phyloP scores from a whole-genome alignment of 768 basidiomycete species.

The Chalciporus chontae region DNA sequence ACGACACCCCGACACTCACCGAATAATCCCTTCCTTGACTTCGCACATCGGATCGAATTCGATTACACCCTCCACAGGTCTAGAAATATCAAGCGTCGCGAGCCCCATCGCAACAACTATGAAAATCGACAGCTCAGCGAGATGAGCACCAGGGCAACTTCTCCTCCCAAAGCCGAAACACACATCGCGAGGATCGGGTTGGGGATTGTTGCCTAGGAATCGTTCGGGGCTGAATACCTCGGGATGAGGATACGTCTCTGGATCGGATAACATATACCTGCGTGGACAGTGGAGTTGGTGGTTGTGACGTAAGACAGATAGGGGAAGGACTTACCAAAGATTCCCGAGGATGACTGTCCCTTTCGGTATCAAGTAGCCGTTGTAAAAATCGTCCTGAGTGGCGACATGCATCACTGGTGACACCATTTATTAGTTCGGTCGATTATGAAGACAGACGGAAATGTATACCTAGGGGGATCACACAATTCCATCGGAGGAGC shows the following conservation, averaged over 20 bases:
- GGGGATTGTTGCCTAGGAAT: conserved; percentile 4
- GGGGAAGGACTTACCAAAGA: conserved; percentile 7
- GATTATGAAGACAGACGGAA: too few relatives aligned
- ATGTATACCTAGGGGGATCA: conserved; percentile 1
- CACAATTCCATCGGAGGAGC: conserved; percentile 7
- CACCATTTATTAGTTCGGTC: too few relatives aligned
- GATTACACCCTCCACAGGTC: too few relatives aligned
- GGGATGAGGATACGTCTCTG: conserved; percentile 8
- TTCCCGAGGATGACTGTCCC: conserved; percentile 9
- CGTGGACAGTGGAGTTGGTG: too few relatives aligned
- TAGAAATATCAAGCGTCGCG: conserved; percentile 8
- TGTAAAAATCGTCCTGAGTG: conserved; percentile 14
- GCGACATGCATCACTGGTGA: conserved; percentile 1
- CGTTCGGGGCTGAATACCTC: conserved; percentile 10
- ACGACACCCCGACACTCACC: too few relatives aligned
- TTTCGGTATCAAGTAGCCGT: conserved; percentile 21
- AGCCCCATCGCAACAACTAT: conserved; percentile 1
- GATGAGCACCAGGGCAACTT: conserved; percentile 2
- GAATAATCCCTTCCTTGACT: too few relatives aligned
- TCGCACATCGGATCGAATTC: too few relatives aligned
- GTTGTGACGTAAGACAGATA: too few relatives aligned
- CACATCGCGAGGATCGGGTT: conserved; percentile 3
- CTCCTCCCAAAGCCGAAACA: conserved; percentile 16
- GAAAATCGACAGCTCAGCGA: conserved; percentile 10
- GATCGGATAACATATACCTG: conserved; percentile 12